Evolutionary conservation across 139 green algal genomes (phyloP).

Genomic region (Coccomyxa sp.): DNA sequence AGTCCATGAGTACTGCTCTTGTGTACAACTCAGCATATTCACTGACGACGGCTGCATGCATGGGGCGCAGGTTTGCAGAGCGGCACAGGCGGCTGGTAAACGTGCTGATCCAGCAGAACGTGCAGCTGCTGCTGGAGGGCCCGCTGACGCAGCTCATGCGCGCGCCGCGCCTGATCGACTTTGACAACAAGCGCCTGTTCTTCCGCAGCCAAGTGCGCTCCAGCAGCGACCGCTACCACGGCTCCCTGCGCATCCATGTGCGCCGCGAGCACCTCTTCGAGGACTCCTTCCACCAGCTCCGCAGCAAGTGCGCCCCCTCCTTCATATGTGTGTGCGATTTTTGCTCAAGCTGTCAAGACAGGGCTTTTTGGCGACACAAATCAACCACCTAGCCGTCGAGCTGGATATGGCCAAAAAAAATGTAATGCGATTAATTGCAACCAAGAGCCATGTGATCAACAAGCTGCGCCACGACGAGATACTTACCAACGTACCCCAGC

Average conservation of each 20-base stretch:
- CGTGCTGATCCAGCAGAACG: conserved; percentile 72
- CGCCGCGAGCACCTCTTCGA: conserved; percentile 88
- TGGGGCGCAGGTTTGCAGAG: conserved; percentile 67
- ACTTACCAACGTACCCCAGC: too few relatives aligned
- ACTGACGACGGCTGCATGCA: too few relatives aligned
- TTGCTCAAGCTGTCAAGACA: too few relatives aligned
- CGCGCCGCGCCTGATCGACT: conserved; percentile 86
- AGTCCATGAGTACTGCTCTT: too few relatives aligned
- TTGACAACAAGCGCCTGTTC: conserved; percentile 95
- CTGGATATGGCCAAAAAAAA: too few relatives aligned
- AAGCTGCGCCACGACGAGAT: too few relatives aligned
- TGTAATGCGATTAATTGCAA: too few relatives aligned
- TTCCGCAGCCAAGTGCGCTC: conserved; percentile 66
- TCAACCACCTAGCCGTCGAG: too few relatives aligned
- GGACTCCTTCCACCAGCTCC: conserved; percentile 97
- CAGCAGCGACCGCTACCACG: conserved; percentile 43
- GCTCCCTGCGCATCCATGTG: conserved; percentile 74
- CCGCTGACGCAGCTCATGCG: conserved; percentile 73
- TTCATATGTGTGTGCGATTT: not conserved
- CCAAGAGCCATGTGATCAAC: too few relatives aligned
- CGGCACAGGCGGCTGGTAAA: conserved; percentile 86
- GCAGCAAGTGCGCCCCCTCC: conserved; percentile 35
- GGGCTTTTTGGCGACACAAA: too few relatives aligned
- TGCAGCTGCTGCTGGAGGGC: conserved; percentile 67
- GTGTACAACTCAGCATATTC: too few relatives aligned